Percentiles rank a stretch among this genome's conserved stretches.
These are phyloP conservation scores for Colletotrichum sp. DNA, from an alignment of 2,329 filamentous ascomycete genomes.

Conservation along the genomic window DNA sequence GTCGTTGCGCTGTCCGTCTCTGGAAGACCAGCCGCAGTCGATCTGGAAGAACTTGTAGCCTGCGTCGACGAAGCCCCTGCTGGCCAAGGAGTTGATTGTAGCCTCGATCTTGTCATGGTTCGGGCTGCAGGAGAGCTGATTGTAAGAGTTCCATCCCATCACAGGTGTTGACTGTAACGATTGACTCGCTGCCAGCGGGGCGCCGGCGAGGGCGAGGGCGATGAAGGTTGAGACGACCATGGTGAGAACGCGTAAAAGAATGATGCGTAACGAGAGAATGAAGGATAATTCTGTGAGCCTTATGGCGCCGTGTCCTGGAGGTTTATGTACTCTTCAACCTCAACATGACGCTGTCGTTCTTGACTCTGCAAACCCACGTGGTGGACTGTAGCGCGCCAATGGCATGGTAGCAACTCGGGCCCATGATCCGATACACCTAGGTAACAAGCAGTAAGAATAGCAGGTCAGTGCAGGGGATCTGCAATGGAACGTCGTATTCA, in stretches of 20 bases:
- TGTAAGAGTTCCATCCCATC: not conserved
- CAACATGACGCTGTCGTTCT: not conserved
- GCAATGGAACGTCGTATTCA: not conserved
- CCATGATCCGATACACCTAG: not conserved
- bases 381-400: not conserved
- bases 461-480: not conserved
- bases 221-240: not conserved
- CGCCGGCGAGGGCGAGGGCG: not conserved
- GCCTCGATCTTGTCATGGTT: not conserved
- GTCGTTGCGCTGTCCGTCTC: not conserved
- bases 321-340: not conserved
- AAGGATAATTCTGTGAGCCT: not conserved
- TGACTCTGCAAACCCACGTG: not conserved
- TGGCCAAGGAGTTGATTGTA: not conserved
- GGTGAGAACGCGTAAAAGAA: not conserved
- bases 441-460: not conserved
- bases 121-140: not conserved
- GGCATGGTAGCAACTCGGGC: not conserved
- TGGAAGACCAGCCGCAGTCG: not conserved
- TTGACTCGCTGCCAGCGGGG: not conserved
- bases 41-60: not conserved
- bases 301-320: not conserved
- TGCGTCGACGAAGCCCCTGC: not conserved
- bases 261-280: not conserved
- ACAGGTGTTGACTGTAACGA: not conserved